phyloP scores from a whole-genome alignment of 2,329 filamentous ascomycete genomes.

The Apiospora koreana region DNA sequence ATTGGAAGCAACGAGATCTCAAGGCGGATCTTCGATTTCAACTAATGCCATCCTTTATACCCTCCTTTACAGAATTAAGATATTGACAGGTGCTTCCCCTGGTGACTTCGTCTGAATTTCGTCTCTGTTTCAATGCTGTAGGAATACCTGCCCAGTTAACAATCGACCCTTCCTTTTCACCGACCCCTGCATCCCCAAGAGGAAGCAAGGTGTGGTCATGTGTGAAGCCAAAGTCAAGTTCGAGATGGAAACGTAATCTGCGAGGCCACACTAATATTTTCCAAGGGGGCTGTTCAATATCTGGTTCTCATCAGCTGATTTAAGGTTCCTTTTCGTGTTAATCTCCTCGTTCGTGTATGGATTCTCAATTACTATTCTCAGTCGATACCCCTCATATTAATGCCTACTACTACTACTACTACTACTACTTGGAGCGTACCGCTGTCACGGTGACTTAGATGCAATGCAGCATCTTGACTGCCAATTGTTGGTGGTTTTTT shows the following conservation, averaged over 20 bases:
- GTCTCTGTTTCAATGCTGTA: background rate
- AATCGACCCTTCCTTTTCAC: background rate
- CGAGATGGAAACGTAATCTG: background rate
- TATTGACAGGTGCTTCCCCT: background rate
- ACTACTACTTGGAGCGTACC: background rate
- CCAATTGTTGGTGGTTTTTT: background rate
- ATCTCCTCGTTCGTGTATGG: background rate
- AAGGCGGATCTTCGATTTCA: background rate
- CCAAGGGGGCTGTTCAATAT: background rate
- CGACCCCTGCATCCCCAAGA: background rate
- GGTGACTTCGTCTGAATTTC: background rate
- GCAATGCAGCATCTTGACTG: background rate
- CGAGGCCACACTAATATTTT: background rate
- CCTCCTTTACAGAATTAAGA: background rate
- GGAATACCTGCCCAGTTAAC: background rate
- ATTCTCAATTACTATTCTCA: background rate
- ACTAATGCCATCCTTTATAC: background rate
- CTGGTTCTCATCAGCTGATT: background rate
- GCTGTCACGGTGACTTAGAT: background rate
- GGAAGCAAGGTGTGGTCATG: slow-evolving; percentile 1
- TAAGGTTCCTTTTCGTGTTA: background rate
- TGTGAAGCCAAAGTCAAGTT: background rate
- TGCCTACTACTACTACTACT: background rate
- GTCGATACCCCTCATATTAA: background rate
- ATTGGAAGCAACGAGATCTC: background rate